Base-by-base conservation (phyloP, 1,139 yeast genomes). In the Yamadazyma friedrichii region DNA sequence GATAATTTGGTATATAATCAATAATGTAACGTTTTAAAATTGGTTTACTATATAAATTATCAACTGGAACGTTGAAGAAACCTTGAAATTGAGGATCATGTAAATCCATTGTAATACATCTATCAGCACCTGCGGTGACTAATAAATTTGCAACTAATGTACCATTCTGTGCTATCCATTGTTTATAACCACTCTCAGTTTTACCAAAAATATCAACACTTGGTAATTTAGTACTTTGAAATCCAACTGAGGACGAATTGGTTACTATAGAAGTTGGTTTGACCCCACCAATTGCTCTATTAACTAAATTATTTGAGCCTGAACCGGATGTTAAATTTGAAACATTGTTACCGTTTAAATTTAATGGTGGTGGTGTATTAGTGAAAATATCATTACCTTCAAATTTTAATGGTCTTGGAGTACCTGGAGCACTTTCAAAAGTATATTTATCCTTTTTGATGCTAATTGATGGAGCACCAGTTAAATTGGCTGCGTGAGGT, bases 71-170 rank as follows among this genome's bases (percentile, higher is more conserved):
- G 54, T 87, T 88, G 61, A 91, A 89, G 56, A 85, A 89, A 3
- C 97, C 97, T 61, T 89, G 96, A 62, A 87, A 89, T 64, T 89
- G 97, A 3, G 93, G 88, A 59, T 91, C 98, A 59, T 93, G 98
- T 45, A 94, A 74, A 59, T 94, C 99, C 98, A 93, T 91, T 9
- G 99, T 93, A 48, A 94, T 89, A 47, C 93, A 82, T 55, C 95
- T 91, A 64, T 94, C 95, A 1, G 98, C 96, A 27, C 99, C 98
- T 0, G 98, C 95, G 3, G 95, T 82, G 10, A 89, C 86, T 49
- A 94, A 69, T 50, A 93, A 67, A 54, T 89, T 85, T 33, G 98
- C 98, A 48, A 94, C 80, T 47, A 94, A 70, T 2, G 96, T 89
- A 9, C 99, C 98, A 36, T 93, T 84, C 62, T 91, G 98, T 0